Percentiles rank a stretch among this genome's conserved stretches.
phyloP scores from a whole-genome alignment of 2,329 filamentous ascomycete species.

The Emericellopsis atlantica region DNA sequence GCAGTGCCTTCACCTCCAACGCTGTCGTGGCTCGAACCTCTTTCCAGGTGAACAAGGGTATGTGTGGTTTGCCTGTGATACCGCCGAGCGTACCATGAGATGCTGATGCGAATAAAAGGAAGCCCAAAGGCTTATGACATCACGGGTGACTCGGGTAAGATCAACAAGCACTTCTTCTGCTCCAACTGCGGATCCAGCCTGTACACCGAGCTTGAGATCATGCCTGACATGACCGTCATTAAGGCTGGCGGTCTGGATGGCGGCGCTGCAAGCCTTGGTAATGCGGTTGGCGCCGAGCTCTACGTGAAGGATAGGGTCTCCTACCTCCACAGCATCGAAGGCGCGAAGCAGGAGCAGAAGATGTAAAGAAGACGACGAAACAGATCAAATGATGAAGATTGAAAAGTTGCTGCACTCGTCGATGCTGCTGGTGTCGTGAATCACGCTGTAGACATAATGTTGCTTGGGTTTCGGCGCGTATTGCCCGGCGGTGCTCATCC shows the following conservation, averaged over 20 bases:
- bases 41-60: slow-evolving; percentile 37
- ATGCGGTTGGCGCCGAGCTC: slow-evolving; percentile 35
- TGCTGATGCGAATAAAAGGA: slow-evolving; percentile 15
- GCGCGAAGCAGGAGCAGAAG: slow-evolving; percentile 30
- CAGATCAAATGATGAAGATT: neutral
- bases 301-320: slow-evolving; percentile 35
- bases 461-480: too few relatives aligned
- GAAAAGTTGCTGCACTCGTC: neutral
- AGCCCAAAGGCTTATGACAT: slow-evolving; percentile 32
- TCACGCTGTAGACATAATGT: too few relatives aligned
- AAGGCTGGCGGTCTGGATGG: slow-evolving; percentile 39
- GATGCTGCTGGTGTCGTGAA: too few relatives aligned
- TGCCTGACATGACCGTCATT: slow-evolving; percentile 34
- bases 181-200: slow-evolving; percentile 34
- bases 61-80: neutral
- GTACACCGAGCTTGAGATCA: slow-evolving; percentile 38
- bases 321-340: slow-evolving; percentile 27
- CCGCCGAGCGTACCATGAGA: neutral
- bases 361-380: neutral
- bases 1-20: slow-evolving; percentile 42
- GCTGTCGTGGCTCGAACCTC: slow-evolving; percentile 29
- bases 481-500: too few relatives aligned
- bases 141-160: slow-evolving; percentile 34
- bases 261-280: slow-evolving; percentile 26
- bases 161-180: slow-evolving; percentile 45